These are phyloP conservation scores for Kuraishia hungarica DNA, from an alignment of 805 yeast genomes.

Conservation along the genomic window DNA sequence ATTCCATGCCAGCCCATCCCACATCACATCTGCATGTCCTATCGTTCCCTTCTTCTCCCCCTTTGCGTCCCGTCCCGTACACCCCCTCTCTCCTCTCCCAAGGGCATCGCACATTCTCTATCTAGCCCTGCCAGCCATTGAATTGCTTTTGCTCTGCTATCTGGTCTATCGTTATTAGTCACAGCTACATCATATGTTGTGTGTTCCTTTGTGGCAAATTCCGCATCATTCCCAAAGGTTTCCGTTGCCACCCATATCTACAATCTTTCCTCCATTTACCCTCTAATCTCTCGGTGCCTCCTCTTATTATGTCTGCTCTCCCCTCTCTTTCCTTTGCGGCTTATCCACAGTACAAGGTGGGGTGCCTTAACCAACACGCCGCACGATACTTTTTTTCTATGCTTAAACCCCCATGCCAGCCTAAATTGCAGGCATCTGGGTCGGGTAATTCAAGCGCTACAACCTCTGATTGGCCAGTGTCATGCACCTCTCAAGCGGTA, in stretches of 20 bases:
- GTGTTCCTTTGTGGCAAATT: too few relatives aligned
- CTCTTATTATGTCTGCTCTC: neutral
- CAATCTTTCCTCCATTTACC: neutral
- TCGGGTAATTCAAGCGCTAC: neutral
- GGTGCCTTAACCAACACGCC: neutral
- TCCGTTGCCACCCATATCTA: neutral
- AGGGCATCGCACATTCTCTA: too few relatives aligned
- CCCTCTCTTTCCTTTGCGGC: neutral
- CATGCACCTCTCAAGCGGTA: neutral
- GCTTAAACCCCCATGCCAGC: neutral
- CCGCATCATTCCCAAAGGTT: too few relatives aligned
- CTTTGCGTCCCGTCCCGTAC: too few relatives aligned
- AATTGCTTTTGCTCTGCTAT: too few relatives aligned
- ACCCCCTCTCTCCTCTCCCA: neutral
- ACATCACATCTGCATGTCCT: neutral
- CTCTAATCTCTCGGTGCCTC: neutral
- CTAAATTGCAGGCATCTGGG: neutral
- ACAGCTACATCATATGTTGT: too few relatives aligned
- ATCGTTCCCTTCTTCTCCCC: neutral
- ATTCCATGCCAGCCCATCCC: neutral
- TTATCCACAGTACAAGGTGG: neutral
- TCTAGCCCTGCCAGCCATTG: too few relatives aligned
- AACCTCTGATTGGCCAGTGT: neutral
- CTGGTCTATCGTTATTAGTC: too few relatives aligned
- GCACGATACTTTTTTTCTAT: neutral